Evolutionary conservation across 805 yeast genomes (phyloP).

Genomic region (Myxozyma sirexii): DNA sequence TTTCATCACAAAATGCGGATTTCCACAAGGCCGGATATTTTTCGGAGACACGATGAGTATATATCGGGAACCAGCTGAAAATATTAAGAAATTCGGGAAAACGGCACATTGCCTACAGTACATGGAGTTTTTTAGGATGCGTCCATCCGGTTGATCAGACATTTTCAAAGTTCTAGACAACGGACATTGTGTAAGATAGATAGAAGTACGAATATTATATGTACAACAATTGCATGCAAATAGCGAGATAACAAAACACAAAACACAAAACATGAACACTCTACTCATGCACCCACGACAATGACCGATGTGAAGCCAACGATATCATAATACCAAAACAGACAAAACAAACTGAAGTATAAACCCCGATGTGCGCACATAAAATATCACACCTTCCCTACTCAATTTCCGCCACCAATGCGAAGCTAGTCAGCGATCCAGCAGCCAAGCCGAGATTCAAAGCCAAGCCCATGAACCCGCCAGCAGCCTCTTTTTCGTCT

Average conservation of each 20-base stretch:
- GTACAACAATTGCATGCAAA: conserved; percentile 2
- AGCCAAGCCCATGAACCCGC: conserved; percentile 84
- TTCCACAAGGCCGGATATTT: conserved; percentile 21
- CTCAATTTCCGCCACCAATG: conserved; percentile 24
- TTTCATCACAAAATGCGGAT: conserved; percentile 13
- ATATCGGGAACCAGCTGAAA: conserved; percentile 6
- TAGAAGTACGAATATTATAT: background rate
- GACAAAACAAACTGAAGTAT: background rate
- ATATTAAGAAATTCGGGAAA: conserved; percentile 5
- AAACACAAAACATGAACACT: background rate
- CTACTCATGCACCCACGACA: background rate
- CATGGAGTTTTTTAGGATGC: conserved; percentile 27
- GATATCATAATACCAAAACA: background rate
- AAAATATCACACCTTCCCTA: background rate
- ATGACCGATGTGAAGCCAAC: background rate
- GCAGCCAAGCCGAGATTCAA: conserved; percentile 74
- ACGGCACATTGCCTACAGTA: conserved; percentile 22
- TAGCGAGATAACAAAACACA: background rate
- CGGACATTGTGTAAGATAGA: background rate
- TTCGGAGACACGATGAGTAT: conserved; percentile 20
- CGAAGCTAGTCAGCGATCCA: conserved; percentile 78
- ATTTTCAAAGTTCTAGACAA: background rate
- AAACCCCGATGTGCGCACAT: background rate
- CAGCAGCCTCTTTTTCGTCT: conserved; percentile 84
- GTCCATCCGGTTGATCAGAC: conserved; percentile 10